phyloP scores from a whole-genome alignment of 2,329 filamentous ascomycete species.

The Aotearoamyces nothofagi region DNA sequence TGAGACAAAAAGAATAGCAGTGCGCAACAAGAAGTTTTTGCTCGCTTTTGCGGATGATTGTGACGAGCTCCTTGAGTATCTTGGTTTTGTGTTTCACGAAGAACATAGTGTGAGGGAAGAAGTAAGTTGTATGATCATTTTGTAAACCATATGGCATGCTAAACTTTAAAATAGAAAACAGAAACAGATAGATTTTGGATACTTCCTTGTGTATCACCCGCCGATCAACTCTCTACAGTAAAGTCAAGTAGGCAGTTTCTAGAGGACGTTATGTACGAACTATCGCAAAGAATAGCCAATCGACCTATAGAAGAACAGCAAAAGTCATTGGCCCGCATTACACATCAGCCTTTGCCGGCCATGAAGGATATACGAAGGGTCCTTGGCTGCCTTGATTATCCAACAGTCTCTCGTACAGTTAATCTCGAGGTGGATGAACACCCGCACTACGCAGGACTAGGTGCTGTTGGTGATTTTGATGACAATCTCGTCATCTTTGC shows the following conservation, averaged over 20 bases:
- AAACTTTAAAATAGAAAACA: conserved; percentile 10
- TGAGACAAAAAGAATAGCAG: conserved; percentile 36
- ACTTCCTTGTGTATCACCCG: conserved; percentile 10
- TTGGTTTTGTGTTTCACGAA: conserved; percentile 35
- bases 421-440: conserved; percentile 12
- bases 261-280: conserved; percentile 43
- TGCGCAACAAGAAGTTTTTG: conserved; percentile 47
- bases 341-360: conserved; percentile 1
- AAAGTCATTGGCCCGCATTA: conserved; percentile 1
- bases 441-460: conserved; percentile 42
- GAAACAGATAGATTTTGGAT: conserved; percentile 18
- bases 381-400: conserved; percentile 3
- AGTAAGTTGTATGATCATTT: too few species aligned
- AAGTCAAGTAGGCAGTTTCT: conserved; percentile 23
- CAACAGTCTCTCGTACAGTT: conserved; percentile 1
- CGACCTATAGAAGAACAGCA: conserved; percentile 2
- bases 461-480: conserved; percentile 44
- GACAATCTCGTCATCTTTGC: conserved; percentile 46
- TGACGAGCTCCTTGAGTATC: conserved; percentile 35
- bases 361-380: conserved; percentile 3
- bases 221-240: neutral
- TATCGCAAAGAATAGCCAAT: conserved; percentile 23
- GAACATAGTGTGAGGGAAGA: conserved; percentile 23
- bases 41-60: conserved; percentile 48
- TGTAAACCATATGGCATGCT: too few species aligned